Percentiles rank a stretch among this genome's conserved stretches.
These are phyloP conservation scores for Claviceps purpurea DNA, from an alignment of 2,329 filamentous ascomycete genomes.

Conservation along the genomic window DNA sequence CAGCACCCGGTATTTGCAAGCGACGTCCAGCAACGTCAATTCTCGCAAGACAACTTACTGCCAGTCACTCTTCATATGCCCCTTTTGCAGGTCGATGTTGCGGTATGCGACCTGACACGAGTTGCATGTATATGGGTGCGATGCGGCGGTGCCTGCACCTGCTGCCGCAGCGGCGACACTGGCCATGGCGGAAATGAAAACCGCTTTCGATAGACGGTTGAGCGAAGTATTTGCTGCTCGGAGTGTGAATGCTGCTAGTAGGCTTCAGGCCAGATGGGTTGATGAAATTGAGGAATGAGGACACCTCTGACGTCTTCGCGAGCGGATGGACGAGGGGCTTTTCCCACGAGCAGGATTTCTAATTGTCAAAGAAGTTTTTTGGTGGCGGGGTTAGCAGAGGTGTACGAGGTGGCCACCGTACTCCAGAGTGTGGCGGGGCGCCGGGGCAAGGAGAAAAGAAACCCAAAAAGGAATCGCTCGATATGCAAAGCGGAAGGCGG, in stretches of 20 bases:
- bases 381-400: constrained; percentile 11
- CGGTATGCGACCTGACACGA: constrained; percentile 95
- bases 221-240: neutral
- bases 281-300: neutral
- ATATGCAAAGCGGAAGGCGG: constrained; percentile 1
- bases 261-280: neutral
- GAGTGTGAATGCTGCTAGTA: neutral
- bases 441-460: neutral
- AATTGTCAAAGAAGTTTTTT: constrained; percentile 13
- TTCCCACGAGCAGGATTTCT: constrained; percentile 7
- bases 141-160: constrained; percentile 25
- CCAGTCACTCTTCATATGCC: constrained; percentile 98
- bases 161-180: constrained; percentile 19
- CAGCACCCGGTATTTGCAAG: neutral
- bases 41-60: constrained; percentile 53
- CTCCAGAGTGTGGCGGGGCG: neutral
- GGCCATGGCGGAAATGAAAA: constrained; percentile 29
- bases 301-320: neutral
- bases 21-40: neutral
- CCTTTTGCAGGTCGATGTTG: constrained; percentile 81
- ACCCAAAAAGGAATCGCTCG: neutral
- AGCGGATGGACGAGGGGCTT: neutral
- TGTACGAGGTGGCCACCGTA: neutral
- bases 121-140: constrained; percentile 95
- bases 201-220: neutral